Evolutionary conservation across 768 basidiomycete genomes (phyloP).

Genomic region (Tubosaeta brunneosetosa): DNA sequence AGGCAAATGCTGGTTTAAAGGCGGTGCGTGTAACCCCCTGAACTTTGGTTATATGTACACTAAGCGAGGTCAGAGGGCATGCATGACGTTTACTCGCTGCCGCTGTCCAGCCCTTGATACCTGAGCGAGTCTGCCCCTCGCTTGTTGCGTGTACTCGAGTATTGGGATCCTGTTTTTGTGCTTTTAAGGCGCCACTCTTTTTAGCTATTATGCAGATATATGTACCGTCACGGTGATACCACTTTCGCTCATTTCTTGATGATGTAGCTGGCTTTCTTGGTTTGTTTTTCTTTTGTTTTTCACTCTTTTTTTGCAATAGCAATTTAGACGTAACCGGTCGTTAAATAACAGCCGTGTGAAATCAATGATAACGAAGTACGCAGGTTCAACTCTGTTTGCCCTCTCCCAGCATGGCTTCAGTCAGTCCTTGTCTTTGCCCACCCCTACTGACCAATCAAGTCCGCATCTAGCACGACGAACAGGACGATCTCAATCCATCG

Average conservation of each 20-base stretch:
- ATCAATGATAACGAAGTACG: constrained; percentile 40
- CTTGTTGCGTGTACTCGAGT: constrained; percentile 5
- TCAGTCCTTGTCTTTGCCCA: constrained; percentile 29
- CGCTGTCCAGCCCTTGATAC: constrained; percentile 20
- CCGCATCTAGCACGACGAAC: constrained; percentile 49
- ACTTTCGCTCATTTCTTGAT: constrained; percentile 26
- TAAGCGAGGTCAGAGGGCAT: constrained; percentile 35
- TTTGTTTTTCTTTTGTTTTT: neutral
- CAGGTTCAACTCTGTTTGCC: constrained; percentile 15
- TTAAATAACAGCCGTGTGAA: constrained; percentile 50
- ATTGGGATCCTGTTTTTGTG: constrained; percentile 13
- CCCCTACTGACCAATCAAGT: constrained; percentile 1
- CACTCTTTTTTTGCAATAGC: constrained; percentile 21
- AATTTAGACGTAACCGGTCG: constrained; percentile 12
- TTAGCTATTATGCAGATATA: constrained; percentile 16
- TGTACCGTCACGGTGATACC: constrained; percentile 25
- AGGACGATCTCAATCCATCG: constrained; percentile 65
- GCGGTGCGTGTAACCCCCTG: constrained; percentile 35
- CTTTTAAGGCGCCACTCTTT: constrained; percentile 24
- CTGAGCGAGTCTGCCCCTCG: neutral
- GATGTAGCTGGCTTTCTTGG: constrained; percentile 24
- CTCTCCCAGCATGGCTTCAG: constrained; percentile 47
- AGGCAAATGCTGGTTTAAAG: constrained; percentile 89
- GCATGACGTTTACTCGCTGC: constrained; percentile 29
- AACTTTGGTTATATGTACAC: neutral